Evolutionary conservation across 495 filamentous ascomycete species (phyloP).

Genomic region (Penicillium crystallinum): DNA sequence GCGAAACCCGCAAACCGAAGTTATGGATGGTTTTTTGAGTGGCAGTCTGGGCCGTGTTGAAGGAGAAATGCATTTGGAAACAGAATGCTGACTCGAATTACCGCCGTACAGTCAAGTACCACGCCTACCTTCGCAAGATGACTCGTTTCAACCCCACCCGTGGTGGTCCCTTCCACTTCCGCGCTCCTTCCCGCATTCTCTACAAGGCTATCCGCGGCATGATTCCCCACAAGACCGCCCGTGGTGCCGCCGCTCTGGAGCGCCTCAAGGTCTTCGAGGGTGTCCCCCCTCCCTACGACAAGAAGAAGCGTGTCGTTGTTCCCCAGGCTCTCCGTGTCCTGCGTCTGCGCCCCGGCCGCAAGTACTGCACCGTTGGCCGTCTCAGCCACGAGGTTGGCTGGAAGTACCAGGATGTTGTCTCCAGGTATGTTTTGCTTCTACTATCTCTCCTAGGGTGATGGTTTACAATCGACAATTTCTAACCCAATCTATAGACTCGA

Average conservation of each 20-base stretch:
- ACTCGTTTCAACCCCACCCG: slow-evolving; percentile 99
- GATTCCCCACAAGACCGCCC: slow-evolving; percentile 99
- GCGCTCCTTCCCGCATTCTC: slow-evolving; percentile 96
- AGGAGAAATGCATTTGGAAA: slow-evolving; percentile 8
- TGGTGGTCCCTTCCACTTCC: slow-evolving; percentile 99
- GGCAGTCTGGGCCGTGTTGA: not conserved
- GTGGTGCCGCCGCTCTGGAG: slow-evolving; percentile 92
- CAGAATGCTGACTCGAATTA: slow-evolving; percentile 31
- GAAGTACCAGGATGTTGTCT: slow-evolving; percentile 99
- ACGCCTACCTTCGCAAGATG: slow-evolving; percentile 98
- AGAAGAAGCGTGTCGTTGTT: slow-evolving; percentile 98
- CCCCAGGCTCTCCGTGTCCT: slow-evolving; percentile 95
- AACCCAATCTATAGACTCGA: slow-evolving; percentile 64
- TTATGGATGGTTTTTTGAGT: not conserved
- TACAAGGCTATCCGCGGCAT: slow-evolving; percentile 99
- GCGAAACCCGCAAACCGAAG: not conserved
- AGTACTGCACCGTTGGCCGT: slow-evolving; percentile 98
- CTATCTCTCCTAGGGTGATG: not conserved
- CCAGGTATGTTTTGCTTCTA: slow-evolving; percentile 60
- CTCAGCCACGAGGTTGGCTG: slow-evolving; percentile 98
- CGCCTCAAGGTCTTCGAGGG: slow-evolving; percentile 99
- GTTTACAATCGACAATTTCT: slow-evolving; percentile 1
- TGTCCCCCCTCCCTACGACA: slow-evolving; percentile 97
- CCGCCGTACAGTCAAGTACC: slow-evolving; percentile 86
- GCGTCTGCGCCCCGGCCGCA: slow-evolving; percentile 93